Conservation (phyloP, 441 rosid genomes). For the Bocquillonia castaneifolia region DNA sequence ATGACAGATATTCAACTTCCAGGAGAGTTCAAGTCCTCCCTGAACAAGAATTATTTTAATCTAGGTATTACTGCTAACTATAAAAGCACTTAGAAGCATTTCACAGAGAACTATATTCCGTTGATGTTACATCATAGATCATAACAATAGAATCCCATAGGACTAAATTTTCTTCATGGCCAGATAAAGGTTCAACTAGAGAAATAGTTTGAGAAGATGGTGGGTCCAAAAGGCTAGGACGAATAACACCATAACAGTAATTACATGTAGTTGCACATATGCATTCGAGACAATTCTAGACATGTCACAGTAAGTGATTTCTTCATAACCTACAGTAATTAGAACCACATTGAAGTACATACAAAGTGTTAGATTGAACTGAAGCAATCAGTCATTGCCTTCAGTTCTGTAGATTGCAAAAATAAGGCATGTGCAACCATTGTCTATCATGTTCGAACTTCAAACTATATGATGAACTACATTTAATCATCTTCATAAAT, state of each 20-base stretch:
- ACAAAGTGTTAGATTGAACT: not conserved
- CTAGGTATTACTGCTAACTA: slow-evolving; percentile 66
- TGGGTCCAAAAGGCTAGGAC: not conserved
- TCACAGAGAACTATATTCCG: slow-evolving; percentile 30
- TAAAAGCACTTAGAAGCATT: slow-evolving; percentile 44
- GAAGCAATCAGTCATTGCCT: not conserved
- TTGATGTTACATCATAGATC: slow-evolving; percentile 20
- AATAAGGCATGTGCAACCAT: not conserved
- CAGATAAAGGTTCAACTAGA: not conserved
- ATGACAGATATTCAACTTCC: slow-evolving; percentile 85
- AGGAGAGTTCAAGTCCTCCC: slow-evolving; percentile 95
- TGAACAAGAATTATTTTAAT: slow-evolving; percentile 86
- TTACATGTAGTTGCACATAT: not conserved
- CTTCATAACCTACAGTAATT: not conserved
- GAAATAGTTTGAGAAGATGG: not conserved
- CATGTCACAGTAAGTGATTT: not conserved
- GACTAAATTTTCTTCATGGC: not conserved
- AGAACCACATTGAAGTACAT: not conserved
- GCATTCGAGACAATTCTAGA: too few species aligned
- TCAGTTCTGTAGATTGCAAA: not conserved
- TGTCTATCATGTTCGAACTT: not conserved
- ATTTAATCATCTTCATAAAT: not conserved
- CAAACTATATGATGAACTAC: not conserved
- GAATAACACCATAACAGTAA: not conserved
- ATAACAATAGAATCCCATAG: slow-evolving; percentile 9